These are phyloP conservation scores for Harringtonia lauricola DNA, from an alignment of 2,329 filamentous ascomycete genomes.

Conservation along the genomic window DNA sequence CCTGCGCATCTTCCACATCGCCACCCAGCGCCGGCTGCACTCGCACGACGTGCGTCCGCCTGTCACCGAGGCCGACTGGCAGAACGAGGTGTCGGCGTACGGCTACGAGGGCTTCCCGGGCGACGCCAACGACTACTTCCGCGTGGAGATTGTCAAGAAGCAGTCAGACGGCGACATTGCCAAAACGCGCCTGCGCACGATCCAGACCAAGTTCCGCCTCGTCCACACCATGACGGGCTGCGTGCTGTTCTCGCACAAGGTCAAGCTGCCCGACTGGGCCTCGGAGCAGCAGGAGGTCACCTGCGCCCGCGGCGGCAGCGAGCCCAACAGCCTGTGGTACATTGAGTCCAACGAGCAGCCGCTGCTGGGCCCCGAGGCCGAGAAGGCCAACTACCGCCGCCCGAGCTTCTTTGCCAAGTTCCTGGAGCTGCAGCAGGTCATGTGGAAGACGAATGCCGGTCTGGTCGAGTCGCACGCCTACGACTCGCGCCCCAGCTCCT, in stretches of 20 bases:
- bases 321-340: conserved; percentile 97
- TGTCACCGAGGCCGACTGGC: conserved; percentile 82
- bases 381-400: conserved; percentile 92
- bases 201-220: conserved; percentile 92
- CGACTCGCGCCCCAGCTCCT: conserved; percentile 90
- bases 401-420: conserved; percentile 97
- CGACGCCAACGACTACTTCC: conserved; percentile 93
- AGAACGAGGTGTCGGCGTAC: conserved; percentile 93
- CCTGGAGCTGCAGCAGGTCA: conserved; percentile 91
- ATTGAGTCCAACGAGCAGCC: conserved; percentile 86
- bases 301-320: conserved; percentile 78
- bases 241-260: conserved; percentile 94
- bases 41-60: conserved; percentile 89
- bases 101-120: conserved; percentile 95
- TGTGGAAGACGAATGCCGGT: conserved; percentile 98
- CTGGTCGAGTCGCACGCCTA: conserved; percentile 94
- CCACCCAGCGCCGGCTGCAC: conserved; percentile 82
- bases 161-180: conserved; percentile 69
- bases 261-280: conserved; percentile 96
- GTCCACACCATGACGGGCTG: conserved; percentile 96
- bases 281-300: conserved; percentile 99
- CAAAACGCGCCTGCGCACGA: conserved; percentile 80
- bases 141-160: conserved; percentile 86
- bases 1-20: conserved; percentile 71
- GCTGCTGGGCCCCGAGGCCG: conserved; percentile 58